These are phyloP conservation scores for Solanum pinnatisectum DNA, from an alignment of 257 asterid genomes.

Conservation along the genomic window DNA sequence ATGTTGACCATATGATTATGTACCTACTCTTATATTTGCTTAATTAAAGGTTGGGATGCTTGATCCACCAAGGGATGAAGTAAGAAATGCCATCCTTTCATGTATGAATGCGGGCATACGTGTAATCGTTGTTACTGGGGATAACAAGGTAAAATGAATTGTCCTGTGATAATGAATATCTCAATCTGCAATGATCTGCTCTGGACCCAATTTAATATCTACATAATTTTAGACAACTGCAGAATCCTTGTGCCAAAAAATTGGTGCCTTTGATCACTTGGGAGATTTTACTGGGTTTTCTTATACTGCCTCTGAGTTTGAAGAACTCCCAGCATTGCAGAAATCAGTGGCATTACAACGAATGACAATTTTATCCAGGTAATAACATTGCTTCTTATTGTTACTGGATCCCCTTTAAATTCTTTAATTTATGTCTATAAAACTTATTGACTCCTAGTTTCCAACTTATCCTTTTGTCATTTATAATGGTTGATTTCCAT, in stretches of 20 bases:
- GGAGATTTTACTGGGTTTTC: slow-evolving; percentile 80
- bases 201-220: background rate
- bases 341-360: slow-evolving; percentile 83
- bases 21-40: slow-evolving; percentile 3
- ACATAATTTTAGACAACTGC: slow-evolving; percentile 57
- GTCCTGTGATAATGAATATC: background rate
- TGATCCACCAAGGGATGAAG: slow-evolving; percentile 99
- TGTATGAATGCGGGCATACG: slow-evolving; percentile 99
- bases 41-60: slow-evolving; percentile 89
- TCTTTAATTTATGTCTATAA: background rate
- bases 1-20: background rate
- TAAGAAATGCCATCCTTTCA: slow-evolving; percentile 77
- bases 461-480: slow-evolving; percentile 5
- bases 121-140: slow-evolving; percentile 97
- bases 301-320: slow-evolving; percentile 96
- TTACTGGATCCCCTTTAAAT: background rate
- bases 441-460: background rate
- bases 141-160: slow-evolving; percentile 65
- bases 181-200: background rate
- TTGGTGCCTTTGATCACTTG: slow-evolving; percentile 80
- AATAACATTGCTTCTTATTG: background rate
- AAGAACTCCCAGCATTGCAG: slow-evolving; percentile 79
- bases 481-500: background rate
- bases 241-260: slow-evolving; percentile 82
- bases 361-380: slow-evolving; percentile 87